phyloP scores from a whole-genome alignment of 2,329 filamentous ascomycete species.

The Magnaporthiopsis rhizophila region DNA sequence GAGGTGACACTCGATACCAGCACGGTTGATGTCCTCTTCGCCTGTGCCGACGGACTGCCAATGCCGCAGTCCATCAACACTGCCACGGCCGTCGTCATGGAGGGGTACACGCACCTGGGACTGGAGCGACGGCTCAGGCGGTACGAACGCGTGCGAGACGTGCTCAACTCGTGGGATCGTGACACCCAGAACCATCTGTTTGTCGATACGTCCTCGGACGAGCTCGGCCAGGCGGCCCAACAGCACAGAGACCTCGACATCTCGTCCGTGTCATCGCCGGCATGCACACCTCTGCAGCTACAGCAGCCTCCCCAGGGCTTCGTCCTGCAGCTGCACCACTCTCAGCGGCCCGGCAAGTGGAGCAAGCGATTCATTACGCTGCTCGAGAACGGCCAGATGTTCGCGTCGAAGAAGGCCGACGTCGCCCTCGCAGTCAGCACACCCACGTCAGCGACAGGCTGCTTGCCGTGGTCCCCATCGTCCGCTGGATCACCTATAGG shows the following conservation, averaged over 20 bases:
- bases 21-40: slow-evolving; percentile 61
- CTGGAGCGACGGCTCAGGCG: slow-evolving; percentile 75
- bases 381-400: slow-evolving; percentile 62
- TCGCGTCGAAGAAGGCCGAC: slow-evolving; percentile 61
- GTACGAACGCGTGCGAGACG: slow-evolving; percentile 79
- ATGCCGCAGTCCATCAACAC: slow-evolving; percentile 58
- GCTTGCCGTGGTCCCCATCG: background rate
- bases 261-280: slow-evolving; percentile 39
- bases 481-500: background rate
- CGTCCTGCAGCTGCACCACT: slow-evolving; percentile 69
- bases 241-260: slow-evolving; percentile 56
- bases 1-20: slow-evolving; percentile 69
- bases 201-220: slow-evolving; percentile 49
- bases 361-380: slow-evolving; percentile 75
- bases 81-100: slow-evolving; percentile 61
- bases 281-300: background rate
- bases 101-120: slow-evolving; percentile 67
- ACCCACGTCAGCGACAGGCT: background rate
- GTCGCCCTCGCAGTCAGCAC: slow-evolving; percentile 33
- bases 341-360: slow-evolving; percentile 78
- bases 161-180: slow-evolving; percentile 87
- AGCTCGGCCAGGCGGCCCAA: slow-evolving; percentile 27
- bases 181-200: slow-evolving; percentile 70
- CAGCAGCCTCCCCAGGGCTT: slow-evolving; percentile 51
- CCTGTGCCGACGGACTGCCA: slow-evolving; percentile 45